Evolutionary conservation across 2,329 filamentous ascomycete species (phyloP).

Genomic region (Fusarium sp.): DNA sequence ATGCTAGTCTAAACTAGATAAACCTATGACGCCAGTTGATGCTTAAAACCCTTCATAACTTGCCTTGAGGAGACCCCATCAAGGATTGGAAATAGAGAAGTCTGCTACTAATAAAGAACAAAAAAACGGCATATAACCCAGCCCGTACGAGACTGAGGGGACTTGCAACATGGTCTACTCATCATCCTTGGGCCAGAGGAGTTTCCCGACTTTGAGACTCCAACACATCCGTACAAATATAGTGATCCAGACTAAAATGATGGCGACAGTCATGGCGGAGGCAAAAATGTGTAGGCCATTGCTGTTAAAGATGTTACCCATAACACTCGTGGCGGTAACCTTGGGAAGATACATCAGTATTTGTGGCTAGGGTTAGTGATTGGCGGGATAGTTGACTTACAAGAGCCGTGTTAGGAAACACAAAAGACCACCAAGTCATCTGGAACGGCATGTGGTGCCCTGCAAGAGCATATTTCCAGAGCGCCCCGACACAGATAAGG

Average conservation of each 20-base stretch:
- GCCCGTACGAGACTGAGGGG: background rate
- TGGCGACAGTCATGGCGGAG: constrained; percentile 73
- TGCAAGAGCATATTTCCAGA: constrained; percentile 74
- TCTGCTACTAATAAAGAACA: background rate
- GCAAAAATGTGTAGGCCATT: constrained; percentile 74
- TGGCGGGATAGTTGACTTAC: constrained; percentile 48
- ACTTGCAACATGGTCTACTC: constrained; percentile 4
- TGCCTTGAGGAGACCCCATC: background rate
- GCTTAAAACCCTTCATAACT: background rate
- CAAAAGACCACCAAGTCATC: constrained; percentile 88
- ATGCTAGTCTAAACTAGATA: background rate
- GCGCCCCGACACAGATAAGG: constrained; percentile 80
- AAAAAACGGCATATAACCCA: background rate
- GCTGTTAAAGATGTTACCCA: constrained; percentile 73
- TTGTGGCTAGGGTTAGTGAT: background rate
- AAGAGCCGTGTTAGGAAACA: constrained; percentile 84
- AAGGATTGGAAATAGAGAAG: background rate
- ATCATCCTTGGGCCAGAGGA: constrained; percentile 80
- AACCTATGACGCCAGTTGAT: background rate
- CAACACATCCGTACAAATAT: constrained; percentile 79
- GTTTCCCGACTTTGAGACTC: constrained; percentile 73
- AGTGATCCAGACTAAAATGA: constrained; percentile 76
- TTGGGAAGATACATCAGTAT: constrained; percentile 25
- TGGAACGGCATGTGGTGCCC: constrained; percentile 77
- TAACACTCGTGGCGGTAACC: constrained; percentile 78